Evolutionary conservation across 345 rosid species (phyloP), one percentile per base, ranked within the genome.

Genomic region (Pistacia atlantica): DNA sequence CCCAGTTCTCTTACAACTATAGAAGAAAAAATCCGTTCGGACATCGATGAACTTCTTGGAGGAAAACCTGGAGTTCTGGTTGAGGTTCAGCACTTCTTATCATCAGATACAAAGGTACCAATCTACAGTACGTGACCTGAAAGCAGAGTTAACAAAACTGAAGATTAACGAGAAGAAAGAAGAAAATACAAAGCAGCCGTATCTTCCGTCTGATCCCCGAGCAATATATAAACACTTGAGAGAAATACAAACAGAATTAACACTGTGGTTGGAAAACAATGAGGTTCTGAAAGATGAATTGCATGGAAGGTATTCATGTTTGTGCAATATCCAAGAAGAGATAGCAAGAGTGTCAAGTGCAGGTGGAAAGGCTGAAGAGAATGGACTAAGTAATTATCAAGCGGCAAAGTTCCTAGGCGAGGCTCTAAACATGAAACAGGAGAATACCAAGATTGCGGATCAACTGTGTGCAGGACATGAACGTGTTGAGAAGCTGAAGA

Each of bases 31-130:
- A 77, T 95, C 55, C 86, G 97, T 5, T 73, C 79, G 6, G 89
- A 86, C 28, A 95, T 95, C 18, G 93, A 95, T 67, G 83, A 80
- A 17, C 80, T 93, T 28, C 84, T 95, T 95, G 75, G 99, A 95
- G 80, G 97, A 93, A 78, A 95, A 93, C 79, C 86, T 95, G 2
- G 97, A 93, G 82, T 93, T 95, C 86, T 95, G 98, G 99, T 78
- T 95, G 82, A 90, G 97, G 75, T 95, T 95, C 79, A 93, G 97
- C 84, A 83, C 91, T 35, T 80, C 92, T 0, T 84, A 90, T 57
- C 97, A 95, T 80, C 97, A 90, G 80, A 88, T 90, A 79, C 86
- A 80, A 55, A 95, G 90, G 78, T 93, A 83, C 77, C 90, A 92
- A 71, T 87, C 83, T 17, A 84, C 90, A 25, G 81, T 92, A 48